A percentile compares a stretch with the other conserved stretches of the same genome.
Evolutionary conservation across 352 stramenopile genomes (phyloP).

Genomic region (Thraustochytrium striatum): DNA sequence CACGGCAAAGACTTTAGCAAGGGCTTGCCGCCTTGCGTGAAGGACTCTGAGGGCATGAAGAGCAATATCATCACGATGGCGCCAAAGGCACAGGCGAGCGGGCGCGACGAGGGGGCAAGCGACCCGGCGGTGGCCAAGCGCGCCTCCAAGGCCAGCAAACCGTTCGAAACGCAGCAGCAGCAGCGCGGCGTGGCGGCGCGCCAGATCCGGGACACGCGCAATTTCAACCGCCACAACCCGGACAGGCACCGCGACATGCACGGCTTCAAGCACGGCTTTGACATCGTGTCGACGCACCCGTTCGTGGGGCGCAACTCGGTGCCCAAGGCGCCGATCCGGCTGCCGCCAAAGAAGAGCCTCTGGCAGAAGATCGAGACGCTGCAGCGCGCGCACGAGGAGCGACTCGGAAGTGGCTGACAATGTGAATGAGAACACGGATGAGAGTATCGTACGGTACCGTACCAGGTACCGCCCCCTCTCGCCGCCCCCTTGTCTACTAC

Average conservation of each 20-base stretch:
- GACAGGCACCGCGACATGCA: constrained; percentile 15
- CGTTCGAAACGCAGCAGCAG: constrained; percentile 38
- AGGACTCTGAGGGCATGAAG: constrained; percentile 65
- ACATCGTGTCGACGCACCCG: constrained; percentile 26
- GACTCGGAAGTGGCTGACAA: too few species aligned
- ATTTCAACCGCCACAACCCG: not conserved
- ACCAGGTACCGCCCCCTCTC: too few species aligned
- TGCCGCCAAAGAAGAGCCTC: not conserved
- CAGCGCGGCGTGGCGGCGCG: not conserved
- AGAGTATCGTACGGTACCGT: too few species aligned
- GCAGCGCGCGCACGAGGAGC: too few species aligned
- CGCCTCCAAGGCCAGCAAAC: too few species aligned
- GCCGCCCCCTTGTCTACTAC: too few species aligned
- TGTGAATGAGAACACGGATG: too few species aligned
- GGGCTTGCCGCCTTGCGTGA: constrained; percentile 62
- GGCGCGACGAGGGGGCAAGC: not conserved
- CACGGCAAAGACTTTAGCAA: constrained; percentile 62
- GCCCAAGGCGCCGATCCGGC: not conserved
- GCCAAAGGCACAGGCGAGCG: constrained; percentile 41
- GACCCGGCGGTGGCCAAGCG: too few species aligned
- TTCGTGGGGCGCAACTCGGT: constrained; percentile 4
- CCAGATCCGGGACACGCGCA: not conserved
- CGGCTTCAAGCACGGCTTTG: constrained; percentile 32
- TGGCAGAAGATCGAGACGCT: constrained; percentile 12
- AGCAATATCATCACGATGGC: constrained; percentile 73